phyloP scores from a whole-genome alignment of 1,284 basidiomycete genomes.

The Cryptococcus sp. region DNA sequence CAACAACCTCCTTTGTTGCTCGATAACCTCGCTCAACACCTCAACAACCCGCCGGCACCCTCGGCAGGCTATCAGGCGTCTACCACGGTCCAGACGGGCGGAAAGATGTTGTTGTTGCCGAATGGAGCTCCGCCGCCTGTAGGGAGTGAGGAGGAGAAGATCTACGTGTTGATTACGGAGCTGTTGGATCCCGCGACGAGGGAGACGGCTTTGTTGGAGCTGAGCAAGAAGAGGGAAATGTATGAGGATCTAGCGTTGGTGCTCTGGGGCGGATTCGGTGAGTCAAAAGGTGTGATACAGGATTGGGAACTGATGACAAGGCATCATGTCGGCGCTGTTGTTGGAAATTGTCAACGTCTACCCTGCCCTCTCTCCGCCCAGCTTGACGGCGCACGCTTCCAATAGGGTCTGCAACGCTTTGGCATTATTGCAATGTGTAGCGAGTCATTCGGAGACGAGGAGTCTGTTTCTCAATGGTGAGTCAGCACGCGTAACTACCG shows the following conservation, averaged over 20 bases:
- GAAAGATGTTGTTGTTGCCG: conserved; percentile 43
- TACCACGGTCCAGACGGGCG: conserved; percentile 12
- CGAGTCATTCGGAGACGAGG: conserved; percentile 87
- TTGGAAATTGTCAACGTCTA: conserved; percentile 99
- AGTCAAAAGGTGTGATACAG: conserved; percentile 35
- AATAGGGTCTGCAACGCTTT: conserved; percentile 99
- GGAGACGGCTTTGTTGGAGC: conserved; percentile 82
- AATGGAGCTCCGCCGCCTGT: conserved; percentile 40
- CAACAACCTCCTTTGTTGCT: conserved; percentile 34
- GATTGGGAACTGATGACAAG: conserved; percentile 48
- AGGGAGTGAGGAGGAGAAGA: conserved; percentile 51
- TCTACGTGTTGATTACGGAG: conserved; percentile 52
- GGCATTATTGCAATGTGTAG: conserved; percentile 94
- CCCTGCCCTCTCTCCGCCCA: conserved; percentile 89
- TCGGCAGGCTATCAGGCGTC: conserved; percentile 1
- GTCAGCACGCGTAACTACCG: conserved; percentile 15
- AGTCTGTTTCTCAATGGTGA: conserved; percentile 84
- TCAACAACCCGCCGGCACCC: conserved; percentile 48
- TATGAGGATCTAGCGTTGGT: conserved; percentile 97
- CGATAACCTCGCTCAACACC: conserved; percentile 44
- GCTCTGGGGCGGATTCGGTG: conserved; percentile 98
- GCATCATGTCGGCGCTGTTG: conserved; percentile 96
- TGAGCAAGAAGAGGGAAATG: conserved; percentile 98
- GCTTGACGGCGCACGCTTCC: conserved; percentile 95
- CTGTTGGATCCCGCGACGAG: conserved; percentile 56